Conservation (phyloP, 441 rosid genomes). For the Syzygium syzygioides region DNA sequence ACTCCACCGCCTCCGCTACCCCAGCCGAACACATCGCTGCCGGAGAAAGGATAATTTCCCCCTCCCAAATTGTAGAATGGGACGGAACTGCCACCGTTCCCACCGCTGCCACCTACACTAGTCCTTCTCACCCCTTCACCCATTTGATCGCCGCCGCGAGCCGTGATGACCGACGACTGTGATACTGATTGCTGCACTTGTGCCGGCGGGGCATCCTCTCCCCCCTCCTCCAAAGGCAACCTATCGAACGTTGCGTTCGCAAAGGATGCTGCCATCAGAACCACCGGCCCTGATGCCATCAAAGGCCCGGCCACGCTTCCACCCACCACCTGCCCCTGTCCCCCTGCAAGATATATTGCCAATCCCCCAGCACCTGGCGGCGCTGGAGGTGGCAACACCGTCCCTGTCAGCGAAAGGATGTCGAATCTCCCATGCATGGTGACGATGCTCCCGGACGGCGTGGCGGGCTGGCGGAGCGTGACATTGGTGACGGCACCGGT, state of each 20-base stretch:
- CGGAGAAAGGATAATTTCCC: slow-evolving; percentile 38
- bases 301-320: slow-evolving; percentile 59
- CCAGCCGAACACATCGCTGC: slow-evolving; percentile 39
- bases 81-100: slow-evolving; percentile 10
- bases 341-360: slow-evolving; percentile 51
- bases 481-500: slow-evolving; percentile 56
- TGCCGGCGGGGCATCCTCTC: slow-evolving; percentile 20
- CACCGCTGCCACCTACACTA: slow-evolving; percentile 8
- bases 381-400: slow-evolving; percentile 63
- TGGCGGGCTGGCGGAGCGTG: slow-evolving; percentile 45
- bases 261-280: slow-evolving; percentile 58
- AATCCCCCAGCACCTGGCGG: slow-evolving; percentile 55
- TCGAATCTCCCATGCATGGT: slow-evolving; percentile 63
- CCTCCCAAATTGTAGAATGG: slow-evolving; percentile 50
- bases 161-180: slow-evolving; percentile 42
- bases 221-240: slow-evolving; percentile 42
- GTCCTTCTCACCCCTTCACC: slow-evolving; percentile 15
- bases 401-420: slow-evolving; percentile 51
- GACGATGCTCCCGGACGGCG: slow-evolving; percentile 27
- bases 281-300: slow-evolving; percentile 55
- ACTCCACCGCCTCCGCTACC: slow-evolving; percentile 8
- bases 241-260: slow-evolving; percentile 59
- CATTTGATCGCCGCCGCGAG: slow-evolving; percentile 16
- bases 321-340: slow-evolving; percentile 65
- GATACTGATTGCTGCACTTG: slow-evolving; percentile 37